These are phyloP conservation scores for Pachyrhizus erosus DNA, from an alignment of 306 rosid genomes.

Conservation along the genomic window DNA sequence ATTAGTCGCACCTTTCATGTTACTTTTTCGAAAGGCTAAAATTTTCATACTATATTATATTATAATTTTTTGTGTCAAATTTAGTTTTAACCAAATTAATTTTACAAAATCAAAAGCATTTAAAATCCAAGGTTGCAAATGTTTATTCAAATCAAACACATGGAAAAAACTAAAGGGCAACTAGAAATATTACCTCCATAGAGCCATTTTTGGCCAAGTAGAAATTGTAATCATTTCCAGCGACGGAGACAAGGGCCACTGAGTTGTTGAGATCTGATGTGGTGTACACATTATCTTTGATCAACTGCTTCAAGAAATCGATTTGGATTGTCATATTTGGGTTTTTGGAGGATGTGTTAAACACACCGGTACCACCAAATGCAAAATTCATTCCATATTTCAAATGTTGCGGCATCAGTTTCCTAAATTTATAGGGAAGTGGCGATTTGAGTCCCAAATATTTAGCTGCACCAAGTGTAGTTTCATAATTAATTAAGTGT, in stretches of 20 bases:
- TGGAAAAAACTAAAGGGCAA: background rate
- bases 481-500: background rate
- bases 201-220: conserved; percentile 52
- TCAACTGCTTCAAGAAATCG: conserved; percentile 52
- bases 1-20: background rate
- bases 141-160: background rate
- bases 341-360: conserved; percentile 47
- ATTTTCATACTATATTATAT: background rate
- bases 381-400: conserved; percentile 87
- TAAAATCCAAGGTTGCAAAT: background rate
- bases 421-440: conserved; percentile 61
- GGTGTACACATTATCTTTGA: conserved; percentile 48
- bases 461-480: conserved; percentile 49
- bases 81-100: background rate
- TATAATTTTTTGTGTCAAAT: background rate
- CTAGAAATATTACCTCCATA: background rate
- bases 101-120: background rate
- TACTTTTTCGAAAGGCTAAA: background rate
- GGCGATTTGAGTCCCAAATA: conserved; percentile 65
- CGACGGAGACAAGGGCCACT: conserved; percentile 58
- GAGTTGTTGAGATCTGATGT: conserved; percentile 55
- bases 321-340: conserved; percentile 82
- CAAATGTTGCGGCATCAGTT: conserved; percentile 36
- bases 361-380: conserved; percentile 77
- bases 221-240: conserved; percentile 71